Percentiles rank a stretch among this genome's conserved stretches.
Conservation (phyloP, 805 yeast genomes). For the Ogataea trehalophila region DNA sequence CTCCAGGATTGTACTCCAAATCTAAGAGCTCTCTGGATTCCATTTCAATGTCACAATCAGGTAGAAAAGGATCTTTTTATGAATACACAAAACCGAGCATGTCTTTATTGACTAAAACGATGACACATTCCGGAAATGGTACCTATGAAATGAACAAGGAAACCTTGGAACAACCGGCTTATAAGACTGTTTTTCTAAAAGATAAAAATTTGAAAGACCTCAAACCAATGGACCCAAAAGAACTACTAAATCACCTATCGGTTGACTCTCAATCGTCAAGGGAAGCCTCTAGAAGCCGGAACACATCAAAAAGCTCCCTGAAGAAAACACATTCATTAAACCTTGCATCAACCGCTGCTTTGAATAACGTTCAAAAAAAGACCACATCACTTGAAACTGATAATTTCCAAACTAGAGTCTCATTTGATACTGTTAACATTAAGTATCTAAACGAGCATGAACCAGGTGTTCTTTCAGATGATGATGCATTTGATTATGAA, state of each 20-base stretch:
- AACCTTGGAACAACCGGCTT: conserved; percentile 10
- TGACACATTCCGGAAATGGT: conserved; percentile 23
- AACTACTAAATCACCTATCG: conserved; percentile 6
- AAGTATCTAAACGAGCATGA: conserved; percentile 25
- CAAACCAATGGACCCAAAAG: conserved; percentile 19
- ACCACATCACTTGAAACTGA: not conserved
- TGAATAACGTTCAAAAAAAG: not conserved
- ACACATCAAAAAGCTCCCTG: not conserved
- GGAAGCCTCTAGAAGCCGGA: not conserved
- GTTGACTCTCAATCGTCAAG: not conserved
- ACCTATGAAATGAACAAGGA: conserved; percentile 6
- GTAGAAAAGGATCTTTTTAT: not conserved
- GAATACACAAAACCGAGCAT: not conserved
- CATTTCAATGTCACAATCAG: not conserved
- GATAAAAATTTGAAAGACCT: conserved; percentile 13
- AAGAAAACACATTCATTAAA: not conserved
- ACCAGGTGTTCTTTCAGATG: conserved; percentile 4
- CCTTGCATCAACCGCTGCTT: not conserved
- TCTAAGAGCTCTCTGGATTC: not conserved
- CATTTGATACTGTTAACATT: conserved; percentile 51
- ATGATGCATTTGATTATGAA: conserved; percentile 19
- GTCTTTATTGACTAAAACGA: conserved; percentile 11
- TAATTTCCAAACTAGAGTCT: conserved; percentile 32
- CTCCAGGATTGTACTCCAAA: not conserved
- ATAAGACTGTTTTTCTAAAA: conserved; percentile 21